Evolutionary conservation across 2,329 filamentous ascomycete species (phyloP), one percentile per base, ranked within the genome.

Genomic region (Daldinia sp.): DNA sequence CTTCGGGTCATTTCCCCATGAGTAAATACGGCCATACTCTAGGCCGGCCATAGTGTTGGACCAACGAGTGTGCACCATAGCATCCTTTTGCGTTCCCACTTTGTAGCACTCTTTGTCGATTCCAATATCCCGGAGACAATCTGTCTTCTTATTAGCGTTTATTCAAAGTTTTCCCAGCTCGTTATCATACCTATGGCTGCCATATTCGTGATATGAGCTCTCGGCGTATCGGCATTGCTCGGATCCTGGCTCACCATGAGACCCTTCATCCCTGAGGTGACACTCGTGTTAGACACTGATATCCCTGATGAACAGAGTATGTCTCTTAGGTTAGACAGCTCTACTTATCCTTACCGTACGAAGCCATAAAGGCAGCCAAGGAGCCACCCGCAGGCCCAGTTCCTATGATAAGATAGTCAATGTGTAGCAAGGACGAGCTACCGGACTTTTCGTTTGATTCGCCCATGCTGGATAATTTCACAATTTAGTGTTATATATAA

Each of bases 341-440:
- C 33, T 51, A 1, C 46, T 33, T 6, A n/a, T 10, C 4, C 46
- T 51, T 33, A 51, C 46, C 46, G 33, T 51, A 51, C 6, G 46
- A 51, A 9, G 46, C 46, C 46, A 51, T 51, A n/a, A 51, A 51
- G 26, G 46, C 46, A 18, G 46, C 46, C 13, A 51, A 18, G 7
- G 46, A 28, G 15, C 26, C 46, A 18, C 46, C 46, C 13, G 46
- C 46, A 5, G 46, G 46, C 9, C 46, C 46, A 26, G 46, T 51
- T 51, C 46, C 46, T 33, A 51, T 6, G 46, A 51, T 51, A 26
- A 51, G 46, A n/a, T 51, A 33, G 15, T 51, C 26, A 7, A 51
- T 15, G 3, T 51, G 26, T 18, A 51, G 15, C 33, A 18, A 10
- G 15, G 13, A 33, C 2, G 46, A 18, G 46, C 15, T 7, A 33